These are phyloP conservation scores for Agaricales sp. DNA, from an alignment of 1,284 basidiomycete species.

Conservation along the genomic window DNA sequence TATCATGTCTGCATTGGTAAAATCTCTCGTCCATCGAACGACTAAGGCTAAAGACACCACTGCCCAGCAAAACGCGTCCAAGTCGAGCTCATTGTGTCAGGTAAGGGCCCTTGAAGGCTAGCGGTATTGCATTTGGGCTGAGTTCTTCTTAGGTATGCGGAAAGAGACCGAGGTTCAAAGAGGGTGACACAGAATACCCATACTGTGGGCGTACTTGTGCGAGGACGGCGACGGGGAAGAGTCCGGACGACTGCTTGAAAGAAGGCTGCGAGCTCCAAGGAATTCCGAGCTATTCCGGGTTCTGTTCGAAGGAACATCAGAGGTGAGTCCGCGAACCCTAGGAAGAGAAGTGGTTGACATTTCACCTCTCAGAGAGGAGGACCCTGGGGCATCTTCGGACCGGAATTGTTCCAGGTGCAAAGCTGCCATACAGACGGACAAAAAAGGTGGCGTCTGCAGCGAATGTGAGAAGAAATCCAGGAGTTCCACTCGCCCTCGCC, in stretches of 20 bases:
- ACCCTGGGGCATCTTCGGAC: not conserved
- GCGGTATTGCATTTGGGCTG: too few species aligned
- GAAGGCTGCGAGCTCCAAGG: not conserved
- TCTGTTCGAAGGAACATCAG: not conserved
- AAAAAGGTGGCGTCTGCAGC: conserved; percentile 27
- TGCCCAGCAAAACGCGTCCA: not conserved
- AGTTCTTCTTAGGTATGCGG: conserved; percentile 41
- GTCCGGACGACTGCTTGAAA: conserved; percentile 1
- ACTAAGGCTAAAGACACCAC: too few species aligned
- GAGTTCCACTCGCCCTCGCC: conserved; percentile 16
- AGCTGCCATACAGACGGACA: not conserved
- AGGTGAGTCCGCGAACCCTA: not conserved
- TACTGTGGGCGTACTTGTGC: conserved; percentile 56
- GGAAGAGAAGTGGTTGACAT: not conserved
- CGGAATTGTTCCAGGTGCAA: not conserved
- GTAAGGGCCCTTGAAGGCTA: not conserved
- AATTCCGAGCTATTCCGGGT: not conserved
- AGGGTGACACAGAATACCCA: conserved; percentile 43
- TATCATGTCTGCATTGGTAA: not conserved
- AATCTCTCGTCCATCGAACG: not conserved
- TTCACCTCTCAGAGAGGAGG: not conserved
- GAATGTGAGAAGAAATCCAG: conserved; percentile 21
- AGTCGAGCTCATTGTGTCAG: not conserved
- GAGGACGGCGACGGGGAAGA: conserved; percentile 23
- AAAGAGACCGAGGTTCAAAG: conserved; percentile 45